Conservation (phyloP, 2,329 filamentous ascomycete genomes). For the Phaeosphaeria sp. region DNA sequence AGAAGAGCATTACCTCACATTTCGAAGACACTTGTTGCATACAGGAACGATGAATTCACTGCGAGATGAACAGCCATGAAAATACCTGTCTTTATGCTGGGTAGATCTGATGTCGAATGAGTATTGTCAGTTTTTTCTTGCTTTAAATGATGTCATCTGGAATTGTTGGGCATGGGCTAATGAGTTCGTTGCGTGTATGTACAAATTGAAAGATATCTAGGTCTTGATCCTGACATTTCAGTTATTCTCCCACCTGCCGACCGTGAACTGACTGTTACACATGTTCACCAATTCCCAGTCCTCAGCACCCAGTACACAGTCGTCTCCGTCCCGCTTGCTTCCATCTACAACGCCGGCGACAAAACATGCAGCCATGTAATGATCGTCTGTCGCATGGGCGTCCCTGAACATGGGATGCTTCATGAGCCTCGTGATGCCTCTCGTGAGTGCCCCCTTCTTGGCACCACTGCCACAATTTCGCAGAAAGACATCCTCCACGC, state of each 20-base stretch:
- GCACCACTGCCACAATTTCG: conserved; percentile 56
- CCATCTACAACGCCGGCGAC: conserved; percentile 59
- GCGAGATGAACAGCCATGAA: too few relatives aligned
- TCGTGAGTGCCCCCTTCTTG: conserved; percentile 56
- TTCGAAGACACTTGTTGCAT: too few relatives aligned
- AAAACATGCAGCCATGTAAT: conserved; percentile 72
- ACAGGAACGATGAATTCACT: too few relatives aligned
- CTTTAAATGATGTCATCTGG: too few relatives aligned
- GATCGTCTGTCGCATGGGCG: conserved; percentile 73
- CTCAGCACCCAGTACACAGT: conserved; percentile 37
- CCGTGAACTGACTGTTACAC: conserved; percentile 44
- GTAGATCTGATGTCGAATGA: too few relatives aligned
- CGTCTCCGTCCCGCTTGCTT: conserved; percentile 23
- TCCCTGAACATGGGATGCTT: conserved; percentile 71
- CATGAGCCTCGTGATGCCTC: conserved; percentile 67
- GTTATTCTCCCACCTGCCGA: conserved; percentile 29
- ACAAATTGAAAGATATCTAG: too few relatives aligned
- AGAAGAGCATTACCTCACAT: not conserved
- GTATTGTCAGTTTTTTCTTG: too few relatives aligned
- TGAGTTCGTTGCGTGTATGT: too few relatives aligned
- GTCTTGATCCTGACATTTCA: not conserved
- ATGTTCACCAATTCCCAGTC: conserved; percentile 44
- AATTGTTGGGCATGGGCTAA: too few relatives aligned
- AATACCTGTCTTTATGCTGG: too few relatives aligned
- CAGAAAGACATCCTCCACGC: conserved; percentile 65